Base-by-base conservation (phyloP, 371 early-diverging fungal species). In the Zopfochytrium polystomum region DNA sequence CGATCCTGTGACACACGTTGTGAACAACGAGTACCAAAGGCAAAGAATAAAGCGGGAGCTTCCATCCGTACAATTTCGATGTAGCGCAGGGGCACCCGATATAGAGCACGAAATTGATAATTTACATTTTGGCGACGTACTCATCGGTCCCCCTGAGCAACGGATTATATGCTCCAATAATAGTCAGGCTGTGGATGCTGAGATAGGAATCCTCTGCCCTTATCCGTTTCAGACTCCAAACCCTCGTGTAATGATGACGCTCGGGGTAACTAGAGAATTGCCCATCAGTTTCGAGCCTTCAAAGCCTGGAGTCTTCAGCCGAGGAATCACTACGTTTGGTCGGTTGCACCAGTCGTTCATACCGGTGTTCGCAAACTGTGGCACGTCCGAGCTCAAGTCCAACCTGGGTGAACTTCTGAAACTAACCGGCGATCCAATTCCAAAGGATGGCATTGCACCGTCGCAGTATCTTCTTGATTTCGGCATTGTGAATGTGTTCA, bases 71-170 rank as follows among this genome's bases (percentile, higher is more conserved):
- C 26, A 52, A 30, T 25, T 73, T 57, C 44, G 31, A 31, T 75
- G 77, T 52, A 48, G 35, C 29, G 77, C 74, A 32, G 75, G 76
- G 1, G 42, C 48, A 13, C 65, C 56, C 5, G 77, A 79, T 20
- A 23, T 74, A 26, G 65, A 61, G 43, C 2, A 50, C 6, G 58
- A 68, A 34, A 31, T 55, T 11, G 72, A 71, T 23, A 34, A 43
- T 26, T 34, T 79, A 20, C 26, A 61, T 44, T 75, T 77, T 65
- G 80, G 77, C 2, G 74, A 79, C 31, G 62, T 75, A 4, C n/a
- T 48, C 2, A 55, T 74, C 33, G 67, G 60, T 31, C 62, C 64
- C 2, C 15, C n/a, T 22, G 43, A 35, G 18, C 15, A 44, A 18
- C 44, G 60, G 42, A 9, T 22, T 1, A 33, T 77, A 26, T 38